These are phyloP conservation scores for Penicillium nordicum DNA, from an alignment of 2,329 filamentous ascomycete species.

Conservation along the genomic window DNA sequence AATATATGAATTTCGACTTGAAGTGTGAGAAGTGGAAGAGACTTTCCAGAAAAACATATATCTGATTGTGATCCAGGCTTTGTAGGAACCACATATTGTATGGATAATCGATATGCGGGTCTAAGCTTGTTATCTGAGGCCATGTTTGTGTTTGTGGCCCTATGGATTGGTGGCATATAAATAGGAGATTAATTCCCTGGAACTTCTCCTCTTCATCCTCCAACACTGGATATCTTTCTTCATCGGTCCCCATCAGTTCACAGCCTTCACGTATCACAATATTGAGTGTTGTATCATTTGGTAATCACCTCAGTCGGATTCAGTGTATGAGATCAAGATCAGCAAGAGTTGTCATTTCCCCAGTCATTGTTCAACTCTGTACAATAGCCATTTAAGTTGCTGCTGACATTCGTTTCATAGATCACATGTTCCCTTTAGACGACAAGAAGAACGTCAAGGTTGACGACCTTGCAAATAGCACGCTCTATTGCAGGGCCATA, in stretches of 20 bases:
- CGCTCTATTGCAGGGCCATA: accelerated
- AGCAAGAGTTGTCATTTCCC: too few species aligned
- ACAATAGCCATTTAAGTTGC: neutral
- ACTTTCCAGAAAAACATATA: neutral
- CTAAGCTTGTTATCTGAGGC: neutral
- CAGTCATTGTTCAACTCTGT: too few species aligned
- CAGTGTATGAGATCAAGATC: neutral
- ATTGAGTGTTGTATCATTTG: neutral
- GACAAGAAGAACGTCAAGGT: neutral
- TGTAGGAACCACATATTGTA: neutral
- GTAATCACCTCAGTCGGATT: neutral
- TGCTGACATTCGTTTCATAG: neutral
- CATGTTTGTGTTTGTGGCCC: neutral
- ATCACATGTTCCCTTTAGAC: neutral
- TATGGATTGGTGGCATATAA: neutral
- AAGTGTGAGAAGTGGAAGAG: too few species aligned
- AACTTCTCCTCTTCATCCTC: neutral
- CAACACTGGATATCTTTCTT: too few species aligned
- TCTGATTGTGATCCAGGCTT: neutral
- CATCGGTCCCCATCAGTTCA: neutral
- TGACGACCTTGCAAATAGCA: too few species aligned
- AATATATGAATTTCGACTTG: neutral
- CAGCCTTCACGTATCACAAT: neutral
- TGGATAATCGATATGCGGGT: neutral
- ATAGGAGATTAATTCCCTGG: too few species aligned